These are phyloP conservation scores for Agrocybe praecox DNA, from an alignment of 768 basidiomycete genomes.

Conservation along the genomic window DNA sequence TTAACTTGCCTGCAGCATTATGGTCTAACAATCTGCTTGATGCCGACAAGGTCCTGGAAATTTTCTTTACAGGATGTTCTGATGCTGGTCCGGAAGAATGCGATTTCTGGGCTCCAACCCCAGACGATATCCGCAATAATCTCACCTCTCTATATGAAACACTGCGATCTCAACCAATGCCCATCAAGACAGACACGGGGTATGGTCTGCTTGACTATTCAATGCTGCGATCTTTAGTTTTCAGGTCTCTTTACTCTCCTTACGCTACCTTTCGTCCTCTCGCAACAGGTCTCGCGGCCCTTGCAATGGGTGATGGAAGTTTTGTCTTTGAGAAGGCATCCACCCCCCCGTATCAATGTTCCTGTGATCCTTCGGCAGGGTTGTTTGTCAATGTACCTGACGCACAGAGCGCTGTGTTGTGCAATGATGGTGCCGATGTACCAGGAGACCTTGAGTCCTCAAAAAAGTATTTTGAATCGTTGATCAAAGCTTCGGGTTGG, in stretches of 20 bases:
- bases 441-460: slow-evolving; percentile 31
- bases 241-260: slow-evolving; percentile 36
- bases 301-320: slow-evolving; percentile 32
- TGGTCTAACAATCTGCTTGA: slow-evolving; percentile 40
- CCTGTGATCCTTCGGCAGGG: slow-evolving; percentile 21
- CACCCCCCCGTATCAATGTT: slow-evolving; percentile 28
- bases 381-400: slow-evolving; percentile 21
- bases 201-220: slow-evolving; percentile 42
- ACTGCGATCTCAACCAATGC: slow-evolving; percentile 33
- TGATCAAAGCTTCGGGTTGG: slow-evolving; percentile 28
- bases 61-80: slow-evolving; percentile 38
- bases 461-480: slow-evolving; percentile 33
- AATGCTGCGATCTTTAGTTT: slow-evolving; percentile 29
- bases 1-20: slow-evolving; percentile 22
- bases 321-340: slow-evolving; percentile 22
- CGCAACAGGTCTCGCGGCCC: slow-evolving; percentile 35
- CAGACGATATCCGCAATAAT: slow-evolving; percentile 34
- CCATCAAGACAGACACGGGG: slow-evolving; percentile 26
- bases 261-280: slow-evolving; percentile 33
- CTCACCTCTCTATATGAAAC: slow-evolving; percentile 33
- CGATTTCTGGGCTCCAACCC: slow-evolving; percentile 38
- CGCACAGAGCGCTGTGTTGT: slow-evolving; percentile 29
- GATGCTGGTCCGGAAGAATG: slow-evolving; percentile 37
- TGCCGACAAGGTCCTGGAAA: slow-evolving; percentile 34
- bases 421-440: slow-evolving; percentile 41